A percentile compares a stretch with the other conserved stretches of the same genome.
Evolutionary conservation across 306 rosid species (phyloP).

Genomic region (Trichosanthes truncata): DNA sequence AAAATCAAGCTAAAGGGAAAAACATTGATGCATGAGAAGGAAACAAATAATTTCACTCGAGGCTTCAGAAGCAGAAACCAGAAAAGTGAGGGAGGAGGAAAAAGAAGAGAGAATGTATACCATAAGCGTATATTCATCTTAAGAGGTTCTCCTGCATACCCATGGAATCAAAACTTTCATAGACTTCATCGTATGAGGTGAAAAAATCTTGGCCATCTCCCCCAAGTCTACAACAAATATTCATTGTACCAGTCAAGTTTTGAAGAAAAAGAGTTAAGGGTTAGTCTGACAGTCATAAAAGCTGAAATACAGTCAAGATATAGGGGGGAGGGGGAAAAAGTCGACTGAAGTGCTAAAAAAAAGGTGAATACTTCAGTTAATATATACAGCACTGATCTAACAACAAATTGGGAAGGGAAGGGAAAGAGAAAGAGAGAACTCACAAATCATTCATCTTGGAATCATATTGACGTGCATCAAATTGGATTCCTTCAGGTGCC

Average conservation of each 20-base stretch:
- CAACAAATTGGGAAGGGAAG: neutral
- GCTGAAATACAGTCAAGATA: neutral
- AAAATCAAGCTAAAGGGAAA: neutral
- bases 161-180: conserved; percentile 53
- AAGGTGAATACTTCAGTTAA: neutral
- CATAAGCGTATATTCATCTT: conserved; percentile 68
- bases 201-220: conserved; percentile 51
- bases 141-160: conserved; percentile 73
- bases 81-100: neutral
- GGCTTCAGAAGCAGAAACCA: neutral
- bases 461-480: conserved; percentile 53
- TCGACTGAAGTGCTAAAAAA: neutral
- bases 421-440: neutral
- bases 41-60: neutral
- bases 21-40: neutral
- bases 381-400: neutral
- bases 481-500: conserved; percentile 53
- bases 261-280: neutral
- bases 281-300: neutral
- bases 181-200: conserved; percentile 61
- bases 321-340: neutral
- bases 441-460: conserved; percentile 59
- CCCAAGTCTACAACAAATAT: conserved; percentile 37
- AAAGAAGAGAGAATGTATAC: conserved; percentile 21
- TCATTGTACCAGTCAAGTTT: conserved; percentile 14